A percentile compares a stretch with the other conserved stretches of the same genome.
Conservation (phyloP, 768 basidiomycete genomes). For the Russula brevipes region DNA sequence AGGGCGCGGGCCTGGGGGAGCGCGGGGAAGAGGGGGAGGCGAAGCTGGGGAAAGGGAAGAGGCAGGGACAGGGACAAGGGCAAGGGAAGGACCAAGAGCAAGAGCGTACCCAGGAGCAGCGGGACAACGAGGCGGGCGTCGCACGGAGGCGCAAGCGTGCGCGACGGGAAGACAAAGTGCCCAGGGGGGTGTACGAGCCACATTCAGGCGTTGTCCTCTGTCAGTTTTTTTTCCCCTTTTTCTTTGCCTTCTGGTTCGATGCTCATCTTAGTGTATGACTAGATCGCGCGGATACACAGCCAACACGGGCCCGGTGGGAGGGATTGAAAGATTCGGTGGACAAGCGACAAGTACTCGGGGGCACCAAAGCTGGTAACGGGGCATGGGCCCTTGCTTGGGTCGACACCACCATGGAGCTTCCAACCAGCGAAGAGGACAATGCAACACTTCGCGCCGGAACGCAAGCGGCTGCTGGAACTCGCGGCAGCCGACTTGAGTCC, state of each 20-base stretch:
- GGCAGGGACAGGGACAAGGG: neutral
- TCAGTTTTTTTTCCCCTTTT: slow-evolving; percentile 35
- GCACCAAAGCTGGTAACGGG: slow-evolving; percentile 68
- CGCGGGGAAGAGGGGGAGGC: slow-evolving; percentile 21
- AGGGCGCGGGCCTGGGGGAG: slow-evolving; percentile 6
- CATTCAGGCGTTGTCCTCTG: slow-evolving; percentile 73
- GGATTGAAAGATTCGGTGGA: slow-evolving; percentile 42
- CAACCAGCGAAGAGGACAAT: slow-evolving; percentile 13
- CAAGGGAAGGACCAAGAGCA: neutral
- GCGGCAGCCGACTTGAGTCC: slow-evolving; percentile 6
- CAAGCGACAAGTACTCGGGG: slow-evolving; percentile 52
- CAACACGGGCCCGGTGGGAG: slow-evolving; percentile 60
- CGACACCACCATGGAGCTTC: slow-evolving; percentile 47
- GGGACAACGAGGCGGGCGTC: slow-evolving; percentile 20
- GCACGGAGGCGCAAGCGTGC: slow-evolving; percentile 21
- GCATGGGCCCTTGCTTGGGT: slow-evolving; percentile 82
- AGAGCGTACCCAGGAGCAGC: slow-evolving; percentile 28
- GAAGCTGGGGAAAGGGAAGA: slow-evolving; percentile 29
- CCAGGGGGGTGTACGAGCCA: slow-evolving; percentile 75
- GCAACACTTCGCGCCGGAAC: slow-evolving; percentile 25
- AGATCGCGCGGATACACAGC: slow-evolving; percentile 80
- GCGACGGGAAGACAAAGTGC: slow-evolving; percentile 33
- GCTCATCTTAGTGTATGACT: slow-evolving; percentile 1
- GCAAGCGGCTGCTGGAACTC: slow-evolving; percentile 12
- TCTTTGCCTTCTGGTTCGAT: neutral